Conservation (phyloP, 306 rosid species). For the Prunus mume region DNA sequence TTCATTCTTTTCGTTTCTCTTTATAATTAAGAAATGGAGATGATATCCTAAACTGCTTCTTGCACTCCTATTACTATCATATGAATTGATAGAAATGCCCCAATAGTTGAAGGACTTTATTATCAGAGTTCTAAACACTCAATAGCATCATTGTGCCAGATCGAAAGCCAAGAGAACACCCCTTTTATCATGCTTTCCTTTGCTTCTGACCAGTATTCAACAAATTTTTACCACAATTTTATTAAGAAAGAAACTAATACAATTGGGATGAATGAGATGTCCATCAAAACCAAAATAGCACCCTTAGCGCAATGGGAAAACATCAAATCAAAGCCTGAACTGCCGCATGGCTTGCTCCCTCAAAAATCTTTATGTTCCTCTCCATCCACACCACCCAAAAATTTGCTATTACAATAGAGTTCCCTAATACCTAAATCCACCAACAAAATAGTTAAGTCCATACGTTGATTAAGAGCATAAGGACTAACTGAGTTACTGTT, state of each 20-base stretch:
- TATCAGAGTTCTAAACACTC: not conserved
- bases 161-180: not conserved
- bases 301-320: too few relatives aligned
- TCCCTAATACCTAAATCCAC: too few relatives aligned
- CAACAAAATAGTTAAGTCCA: too few relatives aligned
- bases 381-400: not conserved
- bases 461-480: too few relatives aligned
- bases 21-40: not conserved
- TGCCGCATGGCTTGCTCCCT: not conserved
- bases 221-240: not conserved
- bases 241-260: not conserved
- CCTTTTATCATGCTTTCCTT: not conserved
- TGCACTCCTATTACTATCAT: not conserved
- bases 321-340: not conserved
- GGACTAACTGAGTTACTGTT: too few relatives aligned
- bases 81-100: not conserved
- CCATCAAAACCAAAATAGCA: not conserved
- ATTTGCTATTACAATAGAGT: not conserved
- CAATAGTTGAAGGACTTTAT: not conserved
- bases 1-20: conserved; percentile 1
- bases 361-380: too few relatives aligned
- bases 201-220: not conserved
- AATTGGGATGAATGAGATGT: not conserved
- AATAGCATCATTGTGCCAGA: not conserved
- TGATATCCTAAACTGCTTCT: not conserved